Evolutionary conservation across 768 basidiomycete species (phyloP), one percentile per base, ranked within the genome.

Genomic region (Amanita rubescens): DNA sequence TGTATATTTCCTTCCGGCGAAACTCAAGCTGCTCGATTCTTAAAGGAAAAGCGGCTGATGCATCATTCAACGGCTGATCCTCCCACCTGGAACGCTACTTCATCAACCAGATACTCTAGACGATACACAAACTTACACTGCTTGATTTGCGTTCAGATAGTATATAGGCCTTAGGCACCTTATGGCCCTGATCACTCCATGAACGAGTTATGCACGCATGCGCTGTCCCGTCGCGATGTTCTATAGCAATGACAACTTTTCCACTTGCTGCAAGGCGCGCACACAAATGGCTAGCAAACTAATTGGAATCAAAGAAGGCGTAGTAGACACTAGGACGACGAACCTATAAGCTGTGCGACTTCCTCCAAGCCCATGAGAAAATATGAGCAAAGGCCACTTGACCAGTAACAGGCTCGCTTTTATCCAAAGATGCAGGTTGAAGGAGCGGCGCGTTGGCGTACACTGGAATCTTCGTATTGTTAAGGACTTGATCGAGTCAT

Each of bases 361-460:
- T 3, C 90, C 90, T 17, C 81, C 85, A 19, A 93, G 77, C 17
- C 91, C 91, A 70, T 93, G 91, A 9, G 86, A 89, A 68, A 92
- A 93, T 37, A 94, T 76, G 27, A 91, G 79, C 27, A 94, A 75
- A 0, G 89, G 87, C 87, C 87, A 89, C n/a, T 45, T 76, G 75
- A 15, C 68, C 59, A 19, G 46, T 27, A 8, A 19, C 12, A 22
- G 19, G 35, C 14, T 33, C 34, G 56, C 20, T 35, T 51, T 48
- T 30, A 54, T 49, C 8, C 17, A 32, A 25, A 47, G 42, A 3
- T 60, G 60, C 10, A 74, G 76, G 34, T 67, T 62, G 3, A 80
- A 52, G 71, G 19, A 84, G 76, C 4, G 79, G 77, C 3, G 80
- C 81, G 53, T 79, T 77, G 10, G 66, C 65, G 59, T 79, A 73